Conservation (phyloP, 441 rosid species). For the Bocquillonia castaneifolia region DNA sequence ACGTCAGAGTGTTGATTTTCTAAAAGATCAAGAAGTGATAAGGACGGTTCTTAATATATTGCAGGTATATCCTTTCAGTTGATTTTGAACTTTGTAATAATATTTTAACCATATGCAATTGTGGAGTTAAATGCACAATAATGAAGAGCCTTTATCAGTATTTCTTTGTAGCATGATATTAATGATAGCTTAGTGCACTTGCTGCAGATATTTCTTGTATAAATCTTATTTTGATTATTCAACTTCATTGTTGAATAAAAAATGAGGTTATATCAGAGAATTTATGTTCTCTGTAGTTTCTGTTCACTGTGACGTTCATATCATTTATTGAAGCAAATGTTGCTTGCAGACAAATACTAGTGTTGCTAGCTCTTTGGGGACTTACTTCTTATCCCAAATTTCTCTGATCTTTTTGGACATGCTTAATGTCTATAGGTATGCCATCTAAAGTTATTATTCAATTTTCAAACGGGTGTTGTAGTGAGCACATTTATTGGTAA, state of each 20-base stretch:
- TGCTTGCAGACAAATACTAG: conserved; percentile 94
- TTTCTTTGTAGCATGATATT: background rate
- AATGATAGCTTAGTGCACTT: background rate
- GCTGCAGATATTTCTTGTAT: background rate
- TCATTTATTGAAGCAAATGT: conserved; percentile 7
- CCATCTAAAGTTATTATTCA: background rate
- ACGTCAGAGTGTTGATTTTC: conserved; percentile 92
- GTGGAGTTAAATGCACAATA: background rate
- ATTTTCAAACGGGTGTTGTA: background rate
- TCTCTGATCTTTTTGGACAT: conserved; percentile 93
- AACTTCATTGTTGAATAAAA: background rate
- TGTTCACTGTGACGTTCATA: background rate
- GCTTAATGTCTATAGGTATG: conserved; percentile 96
- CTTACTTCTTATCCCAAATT: conserved; percentile 84
- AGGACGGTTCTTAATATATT: conserved; percentile 89
- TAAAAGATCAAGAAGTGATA: conserved; percentile 90
- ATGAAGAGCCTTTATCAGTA: background rate
- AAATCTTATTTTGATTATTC: background rate
- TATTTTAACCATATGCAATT: background rate
- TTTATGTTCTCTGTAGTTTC: too few species aligned
- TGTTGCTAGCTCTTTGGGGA: conserved; percentile 91
- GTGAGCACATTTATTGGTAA: background rate
- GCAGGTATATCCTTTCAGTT: conserved; percentile 49
- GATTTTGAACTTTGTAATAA: background rate
- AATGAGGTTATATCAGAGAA: background rate